Conservation (phyloP, 306 rosid species). For the Quercus mongolica region DNA sequence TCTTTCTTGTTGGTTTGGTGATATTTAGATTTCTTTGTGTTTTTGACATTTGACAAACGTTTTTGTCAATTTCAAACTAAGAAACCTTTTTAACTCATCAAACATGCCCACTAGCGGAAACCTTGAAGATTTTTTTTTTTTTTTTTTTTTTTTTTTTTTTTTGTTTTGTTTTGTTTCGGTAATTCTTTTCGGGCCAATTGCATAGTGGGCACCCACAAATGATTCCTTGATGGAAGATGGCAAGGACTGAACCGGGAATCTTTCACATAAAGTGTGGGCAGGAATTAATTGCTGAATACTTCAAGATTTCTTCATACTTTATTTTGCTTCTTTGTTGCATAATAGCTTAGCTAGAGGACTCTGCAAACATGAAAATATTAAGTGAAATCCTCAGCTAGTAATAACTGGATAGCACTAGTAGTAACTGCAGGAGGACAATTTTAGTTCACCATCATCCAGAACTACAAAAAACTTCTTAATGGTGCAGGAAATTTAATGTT, state of each 20-base stretch:
- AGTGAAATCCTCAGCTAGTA: background rate
- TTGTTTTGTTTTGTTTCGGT: background rate
- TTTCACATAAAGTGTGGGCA: background rate
- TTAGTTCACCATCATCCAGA: background rate
- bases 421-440: background rate
- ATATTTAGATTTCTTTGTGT: conserved; percentile 6
- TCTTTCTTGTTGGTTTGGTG: background rate
- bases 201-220: background rate
- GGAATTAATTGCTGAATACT: background rate
- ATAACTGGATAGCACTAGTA: background rate
- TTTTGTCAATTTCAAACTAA: background rate
- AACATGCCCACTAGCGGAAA: background rate
- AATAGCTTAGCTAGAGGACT: background rate
- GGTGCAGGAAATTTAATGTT: background rate
- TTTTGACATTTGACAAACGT: background rate
- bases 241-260: background rate
- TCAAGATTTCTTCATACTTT: background rate
- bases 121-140: background rate
- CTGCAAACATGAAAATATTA: background rate
- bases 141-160: background rate
- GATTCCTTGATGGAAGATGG: background rate
- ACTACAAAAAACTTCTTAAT: background rate
- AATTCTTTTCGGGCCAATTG: background rate
- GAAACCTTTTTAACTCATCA: background rate
- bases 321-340: background rate